Base-by-base conservation (phyloP, 805 yeast genomes). In the Blastobotrys muscicola region DNA sequence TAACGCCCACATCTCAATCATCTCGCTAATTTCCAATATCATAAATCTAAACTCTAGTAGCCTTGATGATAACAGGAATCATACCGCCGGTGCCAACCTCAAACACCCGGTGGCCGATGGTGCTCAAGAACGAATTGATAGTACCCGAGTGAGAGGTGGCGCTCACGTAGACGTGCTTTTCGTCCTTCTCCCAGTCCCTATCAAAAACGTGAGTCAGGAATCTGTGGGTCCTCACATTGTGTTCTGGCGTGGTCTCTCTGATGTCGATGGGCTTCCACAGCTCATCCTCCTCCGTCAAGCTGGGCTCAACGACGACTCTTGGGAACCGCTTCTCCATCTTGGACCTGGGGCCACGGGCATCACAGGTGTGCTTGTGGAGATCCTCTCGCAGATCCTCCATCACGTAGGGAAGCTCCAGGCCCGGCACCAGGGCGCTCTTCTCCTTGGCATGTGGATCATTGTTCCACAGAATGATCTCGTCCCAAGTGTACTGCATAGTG, bases 31-130 rank as follows among this genome's bases (percentile, higher is more conserved):
- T n/a, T n/a, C n/a, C n/a, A n/a, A n/a, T n/a, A n/a, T n/a, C n/a
- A n/a, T n/a, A n/a, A n/a, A 20, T 20, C 26, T 20, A 20, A 20
- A 20, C 26, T 20, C 16, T 16, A 13, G 43, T 36, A 3, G 47
- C 76, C 51, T 69, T 69, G 3, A 74, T 73, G 41, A 74, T 61
- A 9, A 74, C 69, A 1, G 78, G 78, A 33, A 74, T 67, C 69
- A 74, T 69, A 9, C 75, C 77, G 5, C 78, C 78, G 1, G 78
- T 72, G 3, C 69, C 68, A 23, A 74, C 64, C 2, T 70, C 61
- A 50, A 74, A 74, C 13, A 60, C 55, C 38, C 76, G 58, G 53
- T 74, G 78, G 33, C 65, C 65, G 43, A 70, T 56, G 1, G 66
- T 76, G 46, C 62, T 47, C 39, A 72, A 59, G 45, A 71, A 70